Base-by-base conservation (phyloP, 2,329 filamentous ascomycete genomes). In the Shiraia sp. region DNA sequence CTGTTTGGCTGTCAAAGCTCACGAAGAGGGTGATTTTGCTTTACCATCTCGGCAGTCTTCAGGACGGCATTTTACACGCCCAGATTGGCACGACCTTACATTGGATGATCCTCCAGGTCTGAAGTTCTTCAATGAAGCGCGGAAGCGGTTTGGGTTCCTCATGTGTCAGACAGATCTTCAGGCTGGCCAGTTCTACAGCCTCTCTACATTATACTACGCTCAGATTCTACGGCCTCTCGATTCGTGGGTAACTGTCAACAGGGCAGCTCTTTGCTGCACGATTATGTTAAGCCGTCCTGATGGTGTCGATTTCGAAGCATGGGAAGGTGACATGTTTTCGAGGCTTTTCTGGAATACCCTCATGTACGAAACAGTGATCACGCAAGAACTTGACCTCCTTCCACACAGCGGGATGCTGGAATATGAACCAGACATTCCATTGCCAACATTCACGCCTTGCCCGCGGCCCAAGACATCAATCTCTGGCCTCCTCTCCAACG, bases 251-350 rank as follows among this genome's bases (percentile, higher is more conserved):
- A 78, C 76, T 60, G 73, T 79, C 15, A 76, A 75, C 41, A 72
- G 77, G 28, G 77, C 78, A 5, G 75, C 75, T 0, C 65, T 74
- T 3, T 78, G 75, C 45, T 79, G 77, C 52, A 68, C 77, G 12
- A 66, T 60, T 29, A 65, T 73, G n/a, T 53, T 79, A 36, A 75
- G 73, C 24, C 75, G 75, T 55, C 72, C 59, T 26, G 68, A 56
- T 25, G 43, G 51, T 4, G 46, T 65, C 19, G 71, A 74, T 67
- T 77, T 68, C 38, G 72, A 79, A 41, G 63, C 74, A 22, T 80
- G 77, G 77, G 74, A 77, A 45, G 73, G 75, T 4, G 78, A 80
- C 55, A 80, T 80, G 76, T 74, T 79, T 44, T 77, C 76, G 2
- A 68, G 77, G 13, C 68, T 79, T 2, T 80, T 78, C 48, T 80